phyloP scores from a whole-genome alignment of 257 asterid species.

The Ballota nigra region DNA sequence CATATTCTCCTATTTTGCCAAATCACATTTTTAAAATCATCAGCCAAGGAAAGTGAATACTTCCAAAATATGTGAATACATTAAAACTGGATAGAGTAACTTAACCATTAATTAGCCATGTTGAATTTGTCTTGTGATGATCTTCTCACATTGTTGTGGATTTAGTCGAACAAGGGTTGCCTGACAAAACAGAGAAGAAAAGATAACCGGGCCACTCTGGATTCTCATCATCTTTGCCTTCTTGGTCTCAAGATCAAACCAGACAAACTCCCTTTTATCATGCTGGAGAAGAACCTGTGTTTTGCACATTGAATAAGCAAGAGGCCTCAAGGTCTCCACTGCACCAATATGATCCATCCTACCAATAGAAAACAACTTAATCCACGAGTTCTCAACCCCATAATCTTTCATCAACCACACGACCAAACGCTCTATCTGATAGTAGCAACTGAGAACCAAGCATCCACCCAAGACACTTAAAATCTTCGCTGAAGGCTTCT shows the following conservation, averaged over 20 bases:
- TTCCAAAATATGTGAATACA: too few relatives aligned
- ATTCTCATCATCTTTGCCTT: constrained; percentile 13
- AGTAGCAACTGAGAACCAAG: constrained; percentile 28
- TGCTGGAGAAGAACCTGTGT: constrained; percentile 28
- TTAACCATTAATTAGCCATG: neutral
- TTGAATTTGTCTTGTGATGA: neutral
- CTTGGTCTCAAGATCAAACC: constrained; percentile 22
- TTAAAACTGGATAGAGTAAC: too few relatives aligned
- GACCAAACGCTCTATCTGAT: constrained; percentile 29
- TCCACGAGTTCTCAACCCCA: constrained; percentile 23
- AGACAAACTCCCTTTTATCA: constrained; percentile 25
- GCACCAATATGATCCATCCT: constrained; percentile 16
- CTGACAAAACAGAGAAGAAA: constrained; percentile 20
- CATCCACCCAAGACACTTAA: constrained; percentile 30
- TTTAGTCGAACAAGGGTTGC: constrained; percentile 31
- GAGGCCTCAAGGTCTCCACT: constrained; percentile 30
- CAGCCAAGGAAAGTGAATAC: neutral
- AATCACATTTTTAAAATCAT: too few relatives aligned
- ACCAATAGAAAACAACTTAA: constrained; percentile 26
- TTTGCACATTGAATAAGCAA: constrained; percentile 17
- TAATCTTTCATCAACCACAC: constrained; percentile 32
- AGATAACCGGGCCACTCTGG: constrained; percentile 4
- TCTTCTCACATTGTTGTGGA: neutral
- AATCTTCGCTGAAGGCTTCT: constrained; percentile 24
- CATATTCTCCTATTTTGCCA: too few relatives aligned